Evolutionary conservation across 225 moss, liverwort and hornwort species (phyloP), one percentile per base, ranked within the genome.

Genomic region (Physcomitrium patens): DNA sequence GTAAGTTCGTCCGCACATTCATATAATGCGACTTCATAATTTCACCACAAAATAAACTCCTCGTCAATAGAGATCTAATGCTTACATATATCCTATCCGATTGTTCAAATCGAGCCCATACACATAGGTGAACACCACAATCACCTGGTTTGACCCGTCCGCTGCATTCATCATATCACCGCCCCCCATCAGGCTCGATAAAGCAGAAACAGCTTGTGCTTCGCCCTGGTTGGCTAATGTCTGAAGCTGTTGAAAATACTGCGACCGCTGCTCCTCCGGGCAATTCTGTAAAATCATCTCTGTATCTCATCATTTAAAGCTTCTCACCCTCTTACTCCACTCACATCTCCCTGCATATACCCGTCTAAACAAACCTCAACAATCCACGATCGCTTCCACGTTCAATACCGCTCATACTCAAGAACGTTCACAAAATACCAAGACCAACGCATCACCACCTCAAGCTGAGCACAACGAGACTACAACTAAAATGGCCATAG

Each of bases 161-260:
- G 79, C 75, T 77, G 88, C 42, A 19, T 72, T 86, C 12, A 86
- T 83, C 73, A 89, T 71, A 47, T 91, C 89, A 71, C 88, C 83
- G 62, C 79, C 84, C 41, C 77, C 77, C 63, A 62, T 62, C 60
- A 94, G 73, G 67, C 8, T 86, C 37, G 58, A 81, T 76, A 94
- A 77, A 51, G 86, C 85, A 19, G 75, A 76, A 79, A 80, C 88
- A 60, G 90, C 86, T 71, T 91, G 90, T 41, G 80, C 57, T 51
- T 89, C 90, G 64, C 89, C 91, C 74, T 90, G 90, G 28, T 86
- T 84, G 58, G 94, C 91, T 63, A 87, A 83, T 57, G 70, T 79
- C 66, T 91, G 91, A 19, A 94, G 86, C 65, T 91, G 86, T 69
- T 88, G 86, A 41, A 91, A 48, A 42, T 81, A 68, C 14, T 86